A percentile compares a stretch with the other conserved stretches of the same genome.
These are phyloP conservation scores for Secale cereale DNA, from an alignment of 176 grass and related monocot species.

Conservation along the genomic window DNA sequence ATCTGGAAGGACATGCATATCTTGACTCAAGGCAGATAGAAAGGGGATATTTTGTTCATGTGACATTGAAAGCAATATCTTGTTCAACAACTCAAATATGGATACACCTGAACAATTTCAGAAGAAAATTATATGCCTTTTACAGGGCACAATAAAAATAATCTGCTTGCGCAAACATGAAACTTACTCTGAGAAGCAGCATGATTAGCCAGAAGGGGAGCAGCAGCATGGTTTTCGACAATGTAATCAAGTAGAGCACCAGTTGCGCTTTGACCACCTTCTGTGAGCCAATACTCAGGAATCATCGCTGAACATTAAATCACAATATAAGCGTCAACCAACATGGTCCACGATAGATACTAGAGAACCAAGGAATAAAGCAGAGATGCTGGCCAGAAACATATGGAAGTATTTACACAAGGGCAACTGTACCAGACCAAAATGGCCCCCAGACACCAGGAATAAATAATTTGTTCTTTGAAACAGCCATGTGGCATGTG, in stretches of 20 bases:
- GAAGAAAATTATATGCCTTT: constrained; percentile 18
- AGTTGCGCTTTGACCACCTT: constrained; percentile 96
- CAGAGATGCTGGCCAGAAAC: constrained; percentile 9
- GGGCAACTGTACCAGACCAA: constrained; percentile 75
- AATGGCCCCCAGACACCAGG: constrained; percentile 95
- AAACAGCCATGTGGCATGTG: constrained; percentile 95
- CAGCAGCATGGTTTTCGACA: constrained; percentile 65
- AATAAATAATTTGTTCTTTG: constrained; percentile 73
- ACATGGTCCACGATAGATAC: not conserved
- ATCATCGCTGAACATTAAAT: constrained; percentile 70
- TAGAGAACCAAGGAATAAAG: constrained; percentile 15
- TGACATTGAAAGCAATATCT: constrained; percentile 64
- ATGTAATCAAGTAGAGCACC: constrained; percentile 85
- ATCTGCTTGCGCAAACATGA: constrained; percentile 17
- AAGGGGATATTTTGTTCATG: constrained; percentile 63
- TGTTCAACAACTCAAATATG: constrained; percentile 88
- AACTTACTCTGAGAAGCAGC: constrained; percentile 79
- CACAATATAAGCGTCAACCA: constrained; percentile 12
- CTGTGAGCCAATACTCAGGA: constrained; percentile 87
- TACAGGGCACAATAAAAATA: not conserved
- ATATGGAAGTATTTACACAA: constrained; percentile 15
- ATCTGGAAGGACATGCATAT: constrained; percentile 85
- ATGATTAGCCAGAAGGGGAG: constrained; percentile 73
- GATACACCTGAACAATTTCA: constrained; percentile 59
- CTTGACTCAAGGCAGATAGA: constrained; percentile 81